phyloP scores from a whole-genome alignment of 306 rosid genomes.

The Potentilla sterilis region DNA sequence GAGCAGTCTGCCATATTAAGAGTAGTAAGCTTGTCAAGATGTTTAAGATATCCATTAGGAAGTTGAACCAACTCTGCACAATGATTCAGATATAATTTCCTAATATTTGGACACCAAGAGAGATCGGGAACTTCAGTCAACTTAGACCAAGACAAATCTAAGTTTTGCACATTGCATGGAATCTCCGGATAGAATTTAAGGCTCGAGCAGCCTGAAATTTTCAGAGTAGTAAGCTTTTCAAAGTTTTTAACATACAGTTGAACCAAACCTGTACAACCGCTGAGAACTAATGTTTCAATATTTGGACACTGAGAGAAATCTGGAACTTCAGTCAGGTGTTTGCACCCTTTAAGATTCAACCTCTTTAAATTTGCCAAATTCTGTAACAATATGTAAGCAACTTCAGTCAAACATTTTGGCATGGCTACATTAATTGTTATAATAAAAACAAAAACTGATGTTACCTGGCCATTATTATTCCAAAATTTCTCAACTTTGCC shows the following conservation, averaged over 20 bases:
- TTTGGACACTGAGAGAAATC: not conserved
- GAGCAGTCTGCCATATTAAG: not conserved
- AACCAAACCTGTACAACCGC: not conserved
- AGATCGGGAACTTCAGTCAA: not conserved
- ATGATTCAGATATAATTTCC: not conserved
- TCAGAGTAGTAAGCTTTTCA: not conserved
- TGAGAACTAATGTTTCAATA: not conserved
- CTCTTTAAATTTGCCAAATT: not conserved
- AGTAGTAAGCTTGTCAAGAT: not conserved
- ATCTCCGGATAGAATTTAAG: not conserved
- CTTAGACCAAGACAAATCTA: not conserved
- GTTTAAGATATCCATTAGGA: not conserved
- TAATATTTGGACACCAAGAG: not conserved
- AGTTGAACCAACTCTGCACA: not conserved
- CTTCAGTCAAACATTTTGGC: not conserved
- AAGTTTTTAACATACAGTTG: not conserved
- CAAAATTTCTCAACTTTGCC: not conserved
- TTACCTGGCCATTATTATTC: not conserved
- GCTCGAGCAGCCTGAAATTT: not conserved
- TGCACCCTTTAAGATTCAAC: not conserved
- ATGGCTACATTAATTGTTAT: not conserved
- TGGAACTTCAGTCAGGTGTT: not conserved
- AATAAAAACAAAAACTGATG: not conserved
- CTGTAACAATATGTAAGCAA: not conserved
- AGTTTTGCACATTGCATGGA: not conserved